Percentiles rank a stretch among this genome's conserved stretches.
Conservation (phyloP, 2,329 filamentous ascomycete species). For the Fragosphaeria purpurea region DNA sequence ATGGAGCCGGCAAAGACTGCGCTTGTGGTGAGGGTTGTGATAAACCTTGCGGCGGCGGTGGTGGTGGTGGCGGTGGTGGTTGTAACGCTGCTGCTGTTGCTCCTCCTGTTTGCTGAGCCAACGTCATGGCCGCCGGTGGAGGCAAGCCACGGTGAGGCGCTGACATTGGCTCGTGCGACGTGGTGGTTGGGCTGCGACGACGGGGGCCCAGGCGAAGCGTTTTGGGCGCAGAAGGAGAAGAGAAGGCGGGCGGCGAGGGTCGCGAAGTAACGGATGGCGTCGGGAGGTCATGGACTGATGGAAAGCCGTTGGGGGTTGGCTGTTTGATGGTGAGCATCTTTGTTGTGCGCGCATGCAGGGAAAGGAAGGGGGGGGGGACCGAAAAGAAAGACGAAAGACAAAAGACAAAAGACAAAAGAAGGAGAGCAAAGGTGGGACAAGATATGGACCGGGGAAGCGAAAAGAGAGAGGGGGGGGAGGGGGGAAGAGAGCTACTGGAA, state of each 20-base stretch:
- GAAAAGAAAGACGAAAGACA: neutral
- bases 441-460: neutral
- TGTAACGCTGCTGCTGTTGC: conserved; percentile 20
- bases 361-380: neutral
- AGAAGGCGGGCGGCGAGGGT: conserved; percentile 34
- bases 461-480: neutral
- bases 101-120: conserved; percentile 37
- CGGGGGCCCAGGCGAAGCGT: conserved; percentile 33
- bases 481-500: neutral
- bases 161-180: conserved; percentile 50
- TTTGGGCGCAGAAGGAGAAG: conserved; percentile 35
- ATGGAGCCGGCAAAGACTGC: too few relatives aligned
- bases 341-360: conserved; percentile 10
- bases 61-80: conserved; percentile 21
- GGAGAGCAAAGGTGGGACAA: neutral
- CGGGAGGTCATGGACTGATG: conserved; percentile 52
- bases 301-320: conserved; percentile 48
- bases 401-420: neutral
- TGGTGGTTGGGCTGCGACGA: conserved; percentile 34
- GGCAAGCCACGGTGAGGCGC: conserved; percentile 60
- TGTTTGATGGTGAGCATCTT: conserved; percentile 55
- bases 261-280: conserved; percentile 46
- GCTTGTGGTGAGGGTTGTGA: neutral
- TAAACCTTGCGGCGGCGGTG: conserved; percentile 25
- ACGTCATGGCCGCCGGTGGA: conserved; percentile 54